Evolutionary conservation across 2,329 filamentous ascomycete species (phyloP).

Genomic region (Camptophora hylomeconis): DNA sequence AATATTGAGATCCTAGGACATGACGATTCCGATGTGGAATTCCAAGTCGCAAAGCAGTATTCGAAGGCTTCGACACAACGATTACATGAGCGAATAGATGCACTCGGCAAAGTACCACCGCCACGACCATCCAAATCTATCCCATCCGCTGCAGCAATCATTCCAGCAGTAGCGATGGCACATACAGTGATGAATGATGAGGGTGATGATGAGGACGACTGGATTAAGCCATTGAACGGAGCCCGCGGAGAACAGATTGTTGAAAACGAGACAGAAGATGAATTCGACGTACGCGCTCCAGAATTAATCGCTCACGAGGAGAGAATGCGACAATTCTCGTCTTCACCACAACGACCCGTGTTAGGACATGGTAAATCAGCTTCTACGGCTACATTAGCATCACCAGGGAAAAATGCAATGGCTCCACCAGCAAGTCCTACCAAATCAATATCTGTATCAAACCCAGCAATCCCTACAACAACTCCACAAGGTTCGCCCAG

Average conservation of each 20-base stretch:
- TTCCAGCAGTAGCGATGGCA: conserved; percentile 9
- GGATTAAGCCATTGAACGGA: conserved; percentile 46
- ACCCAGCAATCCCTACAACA: conserved; percentile 46
- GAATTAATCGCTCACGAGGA: conserved; percentile 17
- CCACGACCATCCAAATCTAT: conserved; percentile 34
- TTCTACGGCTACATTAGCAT: conserved; percentile 47
- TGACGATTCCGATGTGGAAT: conserved; percentile 31
- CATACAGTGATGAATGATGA: conserved; percentile 9
- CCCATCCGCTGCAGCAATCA: conserved; percentile 20
- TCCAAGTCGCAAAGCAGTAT: conserved; percentile 45
- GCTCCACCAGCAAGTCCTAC: conserved; percentile 25
- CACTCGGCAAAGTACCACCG: conserved; percentile 46
- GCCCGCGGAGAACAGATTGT: no score
- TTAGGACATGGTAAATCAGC: conserved; percentile 48
- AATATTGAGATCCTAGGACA: conserved; percentile 17
- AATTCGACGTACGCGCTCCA: conserved; percentile 25
- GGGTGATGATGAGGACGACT: conserved; percentile 40
- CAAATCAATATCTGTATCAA: conserved; percentile 50
- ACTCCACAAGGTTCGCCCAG: conserved; percentile 45
- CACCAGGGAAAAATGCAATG: conserved; percentile 32
- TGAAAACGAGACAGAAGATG: conserved; percentile 35
- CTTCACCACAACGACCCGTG: conserved; percentile 15
- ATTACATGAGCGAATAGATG: conserved; percentile 82
- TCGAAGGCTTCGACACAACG: conserved; percentile 89
- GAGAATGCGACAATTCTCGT: conserved; percentile 13